Base-by-base conservation (phyloP, 257 asterid species). In the Fraxinus pennsylvanica region DNA sequence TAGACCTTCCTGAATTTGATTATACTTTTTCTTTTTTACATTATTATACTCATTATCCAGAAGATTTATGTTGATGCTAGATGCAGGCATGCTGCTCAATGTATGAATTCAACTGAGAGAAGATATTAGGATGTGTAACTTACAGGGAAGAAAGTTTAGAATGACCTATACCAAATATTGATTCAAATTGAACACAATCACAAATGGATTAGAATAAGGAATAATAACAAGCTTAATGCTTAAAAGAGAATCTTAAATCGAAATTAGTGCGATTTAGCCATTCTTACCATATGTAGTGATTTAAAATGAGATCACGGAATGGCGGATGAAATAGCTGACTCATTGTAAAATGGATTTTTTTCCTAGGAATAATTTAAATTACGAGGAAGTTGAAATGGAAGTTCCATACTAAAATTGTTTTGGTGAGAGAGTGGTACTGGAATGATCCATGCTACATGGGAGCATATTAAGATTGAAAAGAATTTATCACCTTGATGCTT, bases 81-180 rank as follows among this genome's bases (percentile, higher is more conserved):
- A 15, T 68, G 50, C 13, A 43, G 15, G 50, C 15, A 43, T 43
- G 54, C 61, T 27, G 29, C 71, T 73, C 68, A 57, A 27, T 17
- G 36, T 81, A 67, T 65, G 76, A 66, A 36, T 63, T 19, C 15
- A 27, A 36, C 73, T 22, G 66, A 41, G 63, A n/a, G 50, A 78
- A 74, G 54, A 7, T 47, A 61, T 71, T 75, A 50, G 65, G 68
- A 21, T 43, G 1, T 78, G 27, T 65, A 45, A 13, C 5, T 9
- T 35, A 6, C 17, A 57, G 50, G 39, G 73, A 65, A 2, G 78
- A 13, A 33, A 9, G 35, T 35, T 17, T 22, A 63, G 54, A 74
- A 69, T 27, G 5, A 17, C 41, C 39, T 15, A 47, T 25, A n/a
- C 66, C 50, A 25, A 76, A 57, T 33, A 79, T 72, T 66, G 74